Base-by-base conservation (phyloP, 495 filamentous ascomycete genomes). In the Penicillium waksmanii region DNA sequence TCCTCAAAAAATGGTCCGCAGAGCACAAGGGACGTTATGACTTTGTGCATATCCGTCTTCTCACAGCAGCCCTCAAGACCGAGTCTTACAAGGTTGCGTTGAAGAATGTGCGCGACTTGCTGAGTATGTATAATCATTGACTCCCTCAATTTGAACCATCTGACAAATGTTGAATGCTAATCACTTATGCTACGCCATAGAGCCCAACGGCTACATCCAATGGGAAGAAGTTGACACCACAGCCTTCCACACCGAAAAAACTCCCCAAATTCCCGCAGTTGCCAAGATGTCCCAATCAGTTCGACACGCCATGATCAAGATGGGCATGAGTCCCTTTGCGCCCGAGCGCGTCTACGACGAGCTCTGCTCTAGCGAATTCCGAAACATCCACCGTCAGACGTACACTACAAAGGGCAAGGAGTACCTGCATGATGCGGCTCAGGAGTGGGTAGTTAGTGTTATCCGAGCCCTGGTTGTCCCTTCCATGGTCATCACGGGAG, bases 121-220 rank as follows among this genome's bases (percentile, higher is more conserved):
- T 74, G n/a, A 79, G 74, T 79, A 69, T 8, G 65, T 57, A 35
- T 34, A 36, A 0, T 6, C 0, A 31, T 9, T 9, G 27, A 31
- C 8, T 31, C 27, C 27, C 8, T 9, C 27, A 8, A 9, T 31
- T 27, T 9, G 6, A 31, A 31, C 2, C 7, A 8, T 31, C 27
- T 1, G 23, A 3, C 23, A 23, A 23, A 23, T 23, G 2, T 3
- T 3, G 23, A 23, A 3, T 23, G 3, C 23, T 23, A 2, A 23
- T 23, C 23, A 23, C 3, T 23, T 23, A 2, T 3, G 23, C 23
- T 23, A 23, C 23, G 1, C 23, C 17, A 9, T 35, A 76, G 73
- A 69, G 53, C 72, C 69, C 34, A 67, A 65, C 11, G 75, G 75
- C 9, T 72, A 66, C 53, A 59, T 77, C 35, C 75, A 76, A 60